Evolutionary conservation across 2,329 filamentous ascomycete genomes (phyloP), one percentile per base, ranked within the genome.

Genomic region (Aureobasidium sp.): DNA sequence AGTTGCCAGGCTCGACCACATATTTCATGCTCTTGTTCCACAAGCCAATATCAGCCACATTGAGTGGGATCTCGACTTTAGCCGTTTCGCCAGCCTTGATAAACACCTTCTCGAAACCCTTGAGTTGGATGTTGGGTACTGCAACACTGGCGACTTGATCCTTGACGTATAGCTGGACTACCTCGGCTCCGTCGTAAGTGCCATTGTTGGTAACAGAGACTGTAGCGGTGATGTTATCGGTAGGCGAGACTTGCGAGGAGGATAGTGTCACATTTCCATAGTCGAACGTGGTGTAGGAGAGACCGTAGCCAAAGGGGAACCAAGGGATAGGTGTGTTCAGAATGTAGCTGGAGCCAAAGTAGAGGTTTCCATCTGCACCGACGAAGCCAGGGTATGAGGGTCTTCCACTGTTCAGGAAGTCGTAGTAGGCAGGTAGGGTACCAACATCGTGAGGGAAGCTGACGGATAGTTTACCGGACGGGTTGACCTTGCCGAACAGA

Each of bases 1-100:
- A 91, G 44, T 86, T 81, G 1, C 88, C 88, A 3, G 82, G 82
- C 78, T 91, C 88, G 41, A 91, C 87, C 27, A 89, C 85, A 72
- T 90, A 90, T 71, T 86, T 75, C 85, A 89, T 87, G 37, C 73
- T 77, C 13, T 74, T 67, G 70, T 84, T 76, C 83, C 83, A 86
- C 8, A 86, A 68, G 0, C 83, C 83, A 65, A 84, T 71, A 52
- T 82, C 77, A 24, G 71, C 67, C 3, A 85, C 76, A 34, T 79
- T 69, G 24, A 86, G 68, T 20, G 81, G 76, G 29, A 88, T 76
- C 37, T 74, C 69, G 0, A 83, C 79, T 39, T 74, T 81, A 65
- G 81, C 76, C 0, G 82, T 87, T 70, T 84, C 77, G 0, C 85
- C 86, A 2, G 85, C 82, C 60, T 79, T 79, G 62, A 89, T 74